Evolutionary conservation across 805 yeast species (phyloP).

Genomic region (Scheffersomyces amazonensis): DNA sequence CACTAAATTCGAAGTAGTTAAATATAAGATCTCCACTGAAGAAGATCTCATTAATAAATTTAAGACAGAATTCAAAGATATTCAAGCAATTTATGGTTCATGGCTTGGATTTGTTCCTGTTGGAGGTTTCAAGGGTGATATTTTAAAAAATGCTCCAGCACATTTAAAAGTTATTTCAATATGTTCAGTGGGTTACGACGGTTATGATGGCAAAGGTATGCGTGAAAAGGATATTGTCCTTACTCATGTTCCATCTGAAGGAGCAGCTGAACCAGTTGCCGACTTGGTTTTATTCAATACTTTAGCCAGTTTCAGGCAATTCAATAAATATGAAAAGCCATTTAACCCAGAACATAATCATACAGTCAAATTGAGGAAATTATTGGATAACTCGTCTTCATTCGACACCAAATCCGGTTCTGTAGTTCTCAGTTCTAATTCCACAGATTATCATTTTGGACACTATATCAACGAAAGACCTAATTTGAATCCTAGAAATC

Average conservation of each 20-base stretch:
- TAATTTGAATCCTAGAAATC: constrained; percentile 51
- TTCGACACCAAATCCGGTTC: constrained; percentile 32
- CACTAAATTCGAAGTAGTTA: constrained; percentile 32
- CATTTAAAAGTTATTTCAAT: constrained; percentile 46
- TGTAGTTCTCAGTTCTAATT: constrained; percentile 4
- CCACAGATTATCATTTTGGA: constrained; percentile 27
- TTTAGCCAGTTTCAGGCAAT: constrained; percentile 58
- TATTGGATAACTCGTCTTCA: constrained; percentile 26
- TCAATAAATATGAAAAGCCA: constrained; percentile 42
- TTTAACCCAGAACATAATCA: constrained; percentile 35
- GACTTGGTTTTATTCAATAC: constrained; percentile 64
- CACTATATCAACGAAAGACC: constrained; percentile 45
- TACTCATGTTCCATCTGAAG: constrained; percentile 57
- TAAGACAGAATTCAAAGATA: constrained; percentile 35
- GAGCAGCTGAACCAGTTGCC: constrained; percentile 67
- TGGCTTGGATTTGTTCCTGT: constrained; percentile 53
- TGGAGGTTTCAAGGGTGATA: constrained; percentile 48
- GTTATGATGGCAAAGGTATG: constrained; percentile 43
- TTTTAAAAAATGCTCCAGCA: constrained; percentile 44
- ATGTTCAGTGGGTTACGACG: constrained; percentile 59
- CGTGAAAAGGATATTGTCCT: constrained; percentile 44
- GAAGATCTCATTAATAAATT: constrained; percentile 42
- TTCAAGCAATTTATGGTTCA: constrained; percentile 57
- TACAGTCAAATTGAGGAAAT: constrained; percentile 45
- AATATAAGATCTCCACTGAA: constrained; percentile 39